These are phyloP conservation scores for Cyclotella atomus DNA, from an alignment of 108 stramenopile genomes.

Conservation along the genomic window DNA sequence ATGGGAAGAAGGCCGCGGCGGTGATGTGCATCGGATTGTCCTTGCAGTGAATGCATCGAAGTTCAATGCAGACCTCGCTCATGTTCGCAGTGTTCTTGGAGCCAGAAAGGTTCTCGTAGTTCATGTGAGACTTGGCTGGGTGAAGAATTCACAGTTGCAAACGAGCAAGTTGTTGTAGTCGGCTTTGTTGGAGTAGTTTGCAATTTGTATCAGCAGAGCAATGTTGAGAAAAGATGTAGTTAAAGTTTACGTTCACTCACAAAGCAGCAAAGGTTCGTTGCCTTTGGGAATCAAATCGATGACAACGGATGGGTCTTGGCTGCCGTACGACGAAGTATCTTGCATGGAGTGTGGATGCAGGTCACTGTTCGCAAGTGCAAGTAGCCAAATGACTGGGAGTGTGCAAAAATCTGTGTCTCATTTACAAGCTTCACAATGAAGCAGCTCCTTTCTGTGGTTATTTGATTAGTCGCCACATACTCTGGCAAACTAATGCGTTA, in stretches of 20 bases:
- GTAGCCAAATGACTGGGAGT: too few relatives aligned
- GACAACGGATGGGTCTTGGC: neutral
- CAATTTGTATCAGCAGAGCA: too few relatives aligned
- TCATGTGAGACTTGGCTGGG: constrained; percentile 28
- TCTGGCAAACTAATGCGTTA: too few relatives aligned
- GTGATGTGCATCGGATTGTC: constrained; percentile 37
- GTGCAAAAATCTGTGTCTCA: too few relatives aligned
- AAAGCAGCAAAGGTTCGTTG: too few relatives aligned
- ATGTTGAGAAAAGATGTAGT: too few relatives aligned
- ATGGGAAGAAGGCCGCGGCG: constrained; percentile 51
- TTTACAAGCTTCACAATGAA: too few relatives aligned
- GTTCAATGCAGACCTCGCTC: constrained; percentile 37
- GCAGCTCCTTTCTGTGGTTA: too few relatives aligned
- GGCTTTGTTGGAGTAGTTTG: constrained; percentile 20
- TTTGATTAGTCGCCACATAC: too few relatives aligned
- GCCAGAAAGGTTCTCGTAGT: constrained; percentile 21
- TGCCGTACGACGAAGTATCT: neutral
- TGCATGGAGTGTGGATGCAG: too few relatives aligned
- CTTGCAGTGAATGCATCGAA: constrained; percentile 53
- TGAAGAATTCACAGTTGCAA: constrained; percentile 51
- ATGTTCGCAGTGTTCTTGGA: constrained; percentile 21
- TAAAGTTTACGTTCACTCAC: too few relatives aligned
- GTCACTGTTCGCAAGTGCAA: too few relatives aligned
- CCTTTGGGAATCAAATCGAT: constrained; percentile 32
- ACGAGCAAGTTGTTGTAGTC: constrained; percentile 59